A percentile compares a stretch with the other conserved stretches of the same genome.
phyloP scores from a whole-genome alignment of 805 yeast genomes.

The Millerozyma acaciae region DNA sequence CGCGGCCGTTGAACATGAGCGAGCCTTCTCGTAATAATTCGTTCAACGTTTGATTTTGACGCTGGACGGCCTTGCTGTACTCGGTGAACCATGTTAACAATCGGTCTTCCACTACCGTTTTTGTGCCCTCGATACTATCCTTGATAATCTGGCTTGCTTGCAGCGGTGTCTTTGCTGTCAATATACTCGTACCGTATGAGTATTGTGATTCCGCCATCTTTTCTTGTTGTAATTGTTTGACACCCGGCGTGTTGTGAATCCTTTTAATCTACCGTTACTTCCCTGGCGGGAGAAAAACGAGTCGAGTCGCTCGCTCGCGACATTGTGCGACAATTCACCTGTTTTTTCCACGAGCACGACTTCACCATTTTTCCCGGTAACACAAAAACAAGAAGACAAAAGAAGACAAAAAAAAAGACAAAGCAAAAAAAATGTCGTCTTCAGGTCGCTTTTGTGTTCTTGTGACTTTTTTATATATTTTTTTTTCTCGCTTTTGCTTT shows the following conservation, averaged over 20 bases:
- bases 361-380: neutral
- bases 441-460: neutral
- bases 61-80: conserved; percentile 17
- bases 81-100: conserved; percentile 32
- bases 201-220: conserved; percentile 12
- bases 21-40: conserved; percentile 46
- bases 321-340: neutral
- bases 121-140: conserved; percentile 27
- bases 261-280: no score
- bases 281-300: no score
- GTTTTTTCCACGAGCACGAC: neutral
- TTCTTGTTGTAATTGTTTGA: neutral
- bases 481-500: no score
- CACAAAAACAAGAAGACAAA: no score
- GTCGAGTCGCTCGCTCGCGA: neutral
- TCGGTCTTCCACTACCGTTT: conserved; percentile 24
- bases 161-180: conserved; percentile 40
- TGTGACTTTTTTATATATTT: neutral
- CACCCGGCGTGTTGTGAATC: neutral
- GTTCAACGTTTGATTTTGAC: conserved; percentile 54
- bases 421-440: no score
- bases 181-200: conserved; percentile 28
- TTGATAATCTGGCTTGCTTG: conserved; percentile 39
- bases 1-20: conserved; percentile 11
- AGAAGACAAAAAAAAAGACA: no score